Conservation (phyloP, 2,329 filamentous ascomycete genomes). For the Orbilia quercus region DNA sequence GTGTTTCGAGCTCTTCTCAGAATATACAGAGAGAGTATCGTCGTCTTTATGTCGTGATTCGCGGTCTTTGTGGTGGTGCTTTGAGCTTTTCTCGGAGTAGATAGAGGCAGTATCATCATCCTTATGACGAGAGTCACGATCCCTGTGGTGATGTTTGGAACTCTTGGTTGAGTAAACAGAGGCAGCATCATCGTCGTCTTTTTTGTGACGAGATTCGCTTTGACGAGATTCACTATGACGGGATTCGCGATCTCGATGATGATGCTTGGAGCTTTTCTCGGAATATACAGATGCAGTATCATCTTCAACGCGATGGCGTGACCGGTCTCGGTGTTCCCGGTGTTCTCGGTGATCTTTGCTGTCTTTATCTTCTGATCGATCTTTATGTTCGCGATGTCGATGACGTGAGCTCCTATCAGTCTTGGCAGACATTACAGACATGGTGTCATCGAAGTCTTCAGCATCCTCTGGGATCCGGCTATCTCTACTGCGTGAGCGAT, state of each 20-base stretch:
- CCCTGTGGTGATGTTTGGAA: slow-evolving; percentile 1
- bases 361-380: slow-evolving; percentile 34
- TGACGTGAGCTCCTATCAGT: slow-evolving; percentile 50
- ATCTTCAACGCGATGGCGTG: slow-evolving; percentile 22
- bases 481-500: slow-evolving; percentile 48
- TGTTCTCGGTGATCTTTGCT: slow-evolving; percentile 25
- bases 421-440: slow-evolving; percentile 37
- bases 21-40: slow-evolving; percentile 26
- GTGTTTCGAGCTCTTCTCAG: slow-evolving; percentile 39
- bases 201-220: slow-evolving; percentile 17
- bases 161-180: slow-evolving; percentile 7
- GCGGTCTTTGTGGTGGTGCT: slow-evolving; percentile 1
- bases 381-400: slow-evolving; percentile 43
- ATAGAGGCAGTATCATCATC: not conserved
- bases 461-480: slow-evolving; percentile 34
- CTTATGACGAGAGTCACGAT: not conserved
- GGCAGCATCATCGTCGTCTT: slow-evolving; percentile 20
- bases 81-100: not conserved
- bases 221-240: slow-evolving; percentile 36
- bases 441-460: slow-evolving; percentile 45
- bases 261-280: slow-evolving; percentile 45
- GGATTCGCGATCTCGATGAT: slow-evolving; percentile 39
- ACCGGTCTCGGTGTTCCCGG: slow-evolving; percentile 9
- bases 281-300: slow-evolving; percentile 42
- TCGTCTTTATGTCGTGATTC: slow-evolving; percentile 12